A percentile compares a stretch with the other conserved stretches of the same genome.
phyloP scores from a whole-genome alignment of 2,329 filamentous ascomycete genomes.

The Laburnicola sp. region DNA sequence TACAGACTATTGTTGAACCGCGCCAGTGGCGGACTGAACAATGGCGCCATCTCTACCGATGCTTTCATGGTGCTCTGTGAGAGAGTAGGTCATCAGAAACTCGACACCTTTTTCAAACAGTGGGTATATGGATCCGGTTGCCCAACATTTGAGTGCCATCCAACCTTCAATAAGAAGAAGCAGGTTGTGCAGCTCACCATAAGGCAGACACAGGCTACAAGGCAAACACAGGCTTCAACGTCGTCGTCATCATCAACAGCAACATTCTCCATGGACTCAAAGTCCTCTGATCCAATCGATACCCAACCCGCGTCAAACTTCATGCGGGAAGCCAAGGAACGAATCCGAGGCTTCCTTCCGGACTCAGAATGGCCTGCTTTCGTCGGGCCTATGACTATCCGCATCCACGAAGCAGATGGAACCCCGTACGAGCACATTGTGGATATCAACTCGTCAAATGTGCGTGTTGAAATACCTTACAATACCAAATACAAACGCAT shows the following conservation, averaged over 20 bases:
- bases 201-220: slow-evolving; percentile 67
- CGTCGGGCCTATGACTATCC: slow-evolving; percentile 94
- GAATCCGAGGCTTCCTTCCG: slow-evolving; percentile 68
- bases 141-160: slow-evolving; percentile 81
- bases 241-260: too few relatives aligned
- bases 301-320: slow-evolving; percentile 81
- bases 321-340: slow-evolving; percentile 81
- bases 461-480: slow-evolving; percentile 92
- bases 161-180: slow-evolving; percentile 97
- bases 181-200: slow-evolving; percentile 92
- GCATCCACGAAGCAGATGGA: slow-evolving; percentile 96
- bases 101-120: slow-evolving; percentile 90
- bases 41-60: slow-evolving; percentile 71
- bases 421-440: slow-evolving; percentile 98
- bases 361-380: slow-evolving; percentile 77
- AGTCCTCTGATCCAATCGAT: too few relatives aligned
- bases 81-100: slow-evolving; percentile 80
- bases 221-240: too few relatives aligned
- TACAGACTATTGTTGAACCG: slow-evolving; percentile 84
- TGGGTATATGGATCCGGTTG: slow-evolving; percentile 91
- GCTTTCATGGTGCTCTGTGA: slow-evolving; percentile 84
- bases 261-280: too few relatives aligned
- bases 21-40: slow-evolving; percentile 75
- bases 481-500: slow-evolving; percentile 99
- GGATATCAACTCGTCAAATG: slow-evolving; percentile 84